These are phyloP conservation scores for Tricholomella constricta DNA, from an alignment of 768 basidiomycete genomes.

Conservation along the genomic window DNA sequence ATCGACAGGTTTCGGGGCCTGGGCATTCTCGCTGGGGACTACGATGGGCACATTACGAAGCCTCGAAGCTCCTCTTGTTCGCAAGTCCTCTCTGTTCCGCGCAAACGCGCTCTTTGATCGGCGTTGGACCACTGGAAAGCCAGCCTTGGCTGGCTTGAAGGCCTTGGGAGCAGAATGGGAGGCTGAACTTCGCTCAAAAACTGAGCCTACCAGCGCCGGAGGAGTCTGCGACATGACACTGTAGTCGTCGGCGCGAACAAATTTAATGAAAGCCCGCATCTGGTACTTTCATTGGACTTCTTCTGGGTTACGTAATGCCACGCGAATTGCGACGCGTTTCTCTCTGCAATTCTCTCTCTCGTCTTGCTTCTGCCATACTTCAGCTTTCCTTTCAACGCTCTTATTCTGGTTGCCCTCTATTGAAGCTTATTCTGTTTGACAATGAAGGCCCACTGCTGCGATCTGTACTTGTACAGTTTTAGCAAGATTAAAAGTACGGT, in stretches of 20 bases:
- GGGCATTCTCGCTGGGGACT: constrained; percentile 7
- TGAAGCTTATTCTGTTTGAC: too few species aligned
- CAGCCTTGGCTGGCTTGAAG: constrained; percentile 37
- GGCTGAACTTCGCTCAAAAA: constrained; percentile 47
- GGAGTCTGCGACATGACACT: constrained; percentile 24
- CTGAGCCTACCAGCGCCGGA: constrained; percentile 40
- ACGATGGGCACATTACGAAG: constrained; percentile 31
- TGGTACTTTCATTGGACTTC: not conserved
- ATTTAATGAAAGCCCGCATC: constrained; percentile 1
- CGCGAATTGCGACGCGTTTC: not conserved
- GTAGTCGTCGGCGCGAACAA: constrained; percentile 3
- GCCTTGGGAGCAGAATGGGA: constrained; percentile 29
- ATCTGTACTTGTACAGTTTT: too few species aligned
- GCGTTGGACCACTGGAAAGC: constrained; percentile 67
- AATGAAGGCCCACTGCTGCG: too few species aligned
- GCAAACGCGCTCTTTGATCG: constrained; percentile 67
- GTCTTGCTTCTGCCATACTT: too few species aligned
- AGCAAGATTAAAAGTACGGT: too few species aligned
- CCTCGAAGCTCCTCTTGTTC: constrained; percentile 22
- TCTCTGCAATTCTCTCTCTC: not conserved
- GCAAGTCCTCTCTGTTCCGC: constrained; percentile 43
- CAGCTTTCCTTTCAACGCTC: too few species aligned
- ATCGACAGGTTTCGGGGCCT: constrained; percentile 12
- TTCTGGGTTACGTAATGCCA: constrained; percentile 24
- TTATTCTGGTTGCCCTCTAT: too few species aligned